Evolutionary conservation across 2,329 filamentous ascomycete genomes (phyloP).

Genomic region (Hymenoscyphus scutula): DNA sequence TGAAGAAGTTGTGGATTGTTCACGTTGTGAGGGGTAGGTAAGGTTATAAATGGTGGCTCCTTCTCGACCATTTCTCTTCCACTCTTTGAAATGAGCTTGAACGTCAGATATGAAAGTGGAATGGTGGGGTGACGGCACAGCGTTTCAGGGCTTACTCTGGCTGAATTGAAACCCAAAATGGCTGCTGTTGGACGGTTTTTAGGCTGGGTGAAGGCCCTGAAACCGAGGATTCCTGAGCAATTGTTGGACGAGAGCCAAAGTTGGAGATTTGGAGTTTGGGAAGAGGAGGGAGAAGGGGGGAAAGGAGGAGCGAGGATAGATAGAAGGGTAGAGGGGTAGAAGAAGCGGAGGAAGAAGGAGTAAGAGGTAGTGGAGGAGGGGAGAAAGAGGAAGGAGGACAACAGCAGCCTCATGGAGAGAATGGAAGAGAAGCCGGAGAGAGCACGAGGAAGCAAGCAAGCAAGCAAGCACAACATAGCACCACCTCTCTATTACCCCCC

Average conservation of each 20-base stretch:
- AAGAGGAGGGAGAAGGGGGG: neutral
- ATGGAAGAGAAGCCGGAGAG: too few species aligned
- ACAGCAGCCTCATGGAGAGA: conserved; percentile 16
- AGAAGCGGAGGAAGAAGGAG: neutral
- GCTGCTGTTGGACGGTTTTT: conserved; percentile 12
- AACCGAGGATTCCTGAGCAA: neutral
- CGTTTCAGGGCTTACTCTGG: conserved; percentile 23
- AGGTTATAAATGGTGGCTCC: conserved; percentile 13
- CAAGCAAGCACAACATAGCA: neutral
- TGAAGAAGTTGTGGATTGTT: conserved; percentile 11
- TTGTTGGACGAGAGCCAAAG: conserved; percentile 8
- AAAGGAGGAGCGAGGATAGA: too few species aligned
- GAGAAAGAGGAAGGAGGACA: conserved; percentile 8
- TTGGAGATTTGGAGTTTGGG: neutral
- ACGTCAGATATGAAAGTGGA: conserved; percentile 6
- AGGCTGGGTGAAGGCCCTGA: conserved; percentile 5
- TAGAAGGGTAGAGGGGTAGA: too few species aligned
- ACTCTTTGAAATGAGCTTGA: neutral
- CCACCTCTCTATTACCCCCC: neutral
- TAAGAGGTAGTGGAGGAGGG: neutral
- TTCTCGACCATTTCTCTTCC: conserved; percentile 20
- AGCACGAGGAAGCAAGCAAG: neutral
- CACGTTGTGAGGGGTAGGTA: conserved; percentile 10
- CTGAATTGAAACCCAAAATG: conserved; percentile 16
- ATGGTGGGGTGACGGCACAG: conserved; percentile 24